phyloP scores from a whole-genome alignment of 2,329 filamentous ascomycete species.

The Stemphylium lycopersici region DNA sequence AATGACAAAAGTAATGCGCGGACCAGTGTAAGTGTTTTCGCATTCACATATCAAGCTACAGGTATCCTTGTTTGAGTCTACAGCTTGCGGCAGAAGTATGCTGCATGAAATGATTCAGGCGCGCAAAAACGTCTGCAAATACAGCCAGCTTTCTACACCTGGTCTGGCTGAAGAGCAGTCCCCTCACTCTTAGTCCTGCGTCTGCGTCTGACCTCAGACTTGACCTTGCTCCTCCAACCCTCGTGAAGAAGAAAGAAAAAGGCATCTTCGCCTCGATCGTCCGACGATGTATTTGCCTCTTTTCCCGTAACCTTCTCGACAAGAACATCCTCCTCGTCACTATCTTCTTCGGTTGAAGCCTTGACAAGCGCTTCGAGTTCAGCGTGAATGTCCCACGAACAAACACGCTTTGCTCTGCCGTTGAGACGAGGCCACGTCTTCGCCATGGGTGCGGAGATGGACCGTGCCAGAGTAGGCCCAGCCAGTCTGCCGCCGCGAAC shows the following conservation, averaged over 20 bases:
- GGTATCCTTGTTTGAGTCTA: background rate
- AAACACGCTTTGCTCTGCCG: background rate
- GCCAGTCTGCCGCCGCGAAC: conserved; percentile 3
- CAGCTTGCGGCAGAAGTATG: background rate
- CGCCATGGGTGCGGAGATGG: background rate
- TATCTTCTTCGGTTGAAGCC: conserved; percentile 9
- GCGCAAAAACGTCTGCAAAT: background rate
- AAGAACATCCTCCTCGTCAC: conserved; percentile 4
- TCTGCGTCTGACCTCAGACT: background rate
- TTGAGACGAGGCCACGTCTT: conserved; percentile 3
- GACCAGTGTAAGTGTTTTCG: background rate
- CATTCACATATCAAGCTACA: no score
- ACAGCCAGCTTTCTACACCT: background rate
- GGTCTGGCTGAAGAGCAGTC: background rate
- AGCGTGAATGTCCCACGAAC: conserved; percentile 1
- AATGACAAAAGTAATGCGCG: no score
- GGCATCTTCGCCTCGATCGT: background rate
- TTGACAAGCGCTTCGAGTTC: conserved; percentile 12
- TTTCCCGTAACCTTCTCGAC: background rate
- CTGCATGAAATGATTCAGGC: no score
- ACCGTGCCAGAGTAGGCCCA: conserved; percentile 4
- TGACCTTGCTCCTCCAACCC: conserved; percentile 5
- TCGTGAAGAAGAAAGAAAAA: background rate
- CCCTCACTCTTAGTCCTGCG: conserved; percentile 6
- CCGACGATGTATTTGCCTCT: background rate